A percentile compares a stretch with the other conserved stretches of the same genome.
These are phyloP conservation scores for Exophiala oligosperma DNA, from an alignment of 2,329 filamentous ascomycete genomes.

Conservation along the genomic window DNA sequence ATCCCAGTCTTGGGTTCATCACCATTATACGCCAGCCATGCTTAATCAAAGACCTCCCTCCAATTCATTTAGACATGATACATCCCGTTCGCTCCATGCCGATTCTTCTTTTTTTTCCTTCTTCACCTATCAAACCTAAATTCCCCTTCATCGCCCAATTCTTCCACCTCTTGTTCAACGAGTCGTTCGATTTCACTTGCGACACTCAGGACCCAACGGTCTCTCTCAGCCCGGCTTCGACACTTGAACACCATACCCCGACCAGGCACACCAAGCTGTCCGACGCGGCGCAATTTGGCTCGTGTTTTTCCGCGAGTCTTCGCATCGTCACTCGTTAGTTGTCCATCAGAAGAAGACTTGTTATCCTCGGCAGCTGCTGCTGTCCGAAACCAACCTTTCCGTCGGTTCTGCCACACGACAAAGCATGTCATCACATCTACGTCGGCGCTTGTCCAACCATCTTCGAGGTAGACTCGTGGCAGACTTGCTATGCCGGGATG, in stretches of 20 bases:
- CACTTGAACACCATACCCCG: slow-evolving; percentile 66
- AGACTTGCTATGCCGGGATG: slow-evolving; percentile 25
- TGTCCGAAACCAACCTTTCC: slow-evolving; percentile 28
- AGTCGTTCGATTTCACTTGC: slow-evolving; percentile 62
- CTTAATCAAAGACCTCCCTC: no score
- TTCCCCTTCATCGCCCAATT: slow-evolving; percentile 18
- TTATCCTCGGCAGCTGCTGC: slow-evolving; percentile 20
- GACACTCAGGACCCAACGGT: slow-evolving; percentile 67
- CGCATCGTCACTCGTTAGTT: neutral
- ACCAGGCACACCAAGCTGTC: slow-evolving; percentile 60
- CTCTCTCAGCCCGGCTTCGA: slow-evolving; percentile 63
- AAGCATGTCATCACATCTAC: slow-evolving; percentile 32
- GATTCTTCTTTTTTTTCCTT: neutral
- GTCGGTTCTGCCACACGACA: slow-evolving; percentile 28
- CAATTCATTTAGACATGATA: no score
- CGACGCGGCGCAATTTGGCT: slow-evolving; percentile 55
- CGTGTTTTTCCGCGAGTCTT: slow-evolving; percentile 7
- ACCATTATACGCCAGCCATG: no score
- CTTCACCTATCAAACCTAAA: slow-evolving; percentile 20
- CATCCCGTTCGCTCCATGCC: no score
- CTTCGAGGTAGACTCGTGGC: slow-evolving; percentile 33
- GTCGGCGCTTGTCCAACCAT: slow-evolving; percentile 31
- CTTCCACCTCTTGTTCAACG: slow-evolving; percentile 22
- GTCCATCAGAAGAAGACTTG: neutral
- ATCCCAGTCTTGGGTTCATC: no score